Base-by-base conservation (phyloP, 805 yeast genomes). In the Lachancea sp. region DNA sequence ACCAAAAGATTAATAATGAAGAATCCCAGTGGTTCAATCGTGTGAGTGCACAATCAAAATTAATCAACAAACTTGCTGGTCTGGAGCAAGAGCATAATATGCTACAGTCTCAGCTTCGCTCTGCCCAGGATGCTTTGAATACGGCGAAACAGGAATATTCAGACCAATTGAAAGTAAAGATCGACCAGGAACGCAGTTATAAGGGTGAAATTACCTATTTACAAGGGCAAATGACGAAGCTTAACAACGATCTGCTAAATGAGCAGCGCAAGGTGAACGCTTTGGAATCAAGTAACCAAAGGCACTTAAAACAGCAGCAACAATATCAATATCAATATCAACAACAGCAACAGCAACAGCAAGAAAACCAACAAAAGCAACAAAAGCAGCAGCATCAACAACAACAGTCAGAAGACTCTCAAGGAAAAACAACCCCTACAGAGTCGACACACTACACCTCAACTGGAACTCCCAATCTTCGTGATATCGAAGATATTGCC, bases 1-100 rank as follows among this genome's bases (percentile, higher is more conserved):
- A 68, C 40, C 71, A 68, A 41, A 71, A 68, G 44, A 63, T 74
- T 44, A 79, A 78, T 46, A 45, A 49, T n/a, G 67, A 67, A 20
- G 50, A 61, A 17, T 55, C 69, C 3, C 55, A 58, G 38, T 53
- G 58, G 57, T 61, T 60, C 34, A 46, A 48, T 5, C 56, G 63
- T 42, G 38, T 29, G 18, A 51, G 48, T 29, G 33, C 39, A 21
- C 42, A 38, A 20, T 39, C 38, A 8, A 46, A 46, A 1, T 38
- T 45, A 11, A 46, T 29, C 33, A 29, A 19, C 4, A 32, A 50
- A 37, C 15, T 46, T 9, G 18, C 25, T 5, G 18, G 34, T 7
- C 18, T 51, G 16, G 32, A 40, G 6, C 39, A 46, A 19, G 49
- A 49, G 16, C 47, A 34, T 13, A 42, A 35, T 13, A 28, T 38